Evolutionary conservation across 75 land plant genomes (phyloP), one percentile per base, ranked within the genome.

Genomic region (Pinus tabuliformis): DNA sequence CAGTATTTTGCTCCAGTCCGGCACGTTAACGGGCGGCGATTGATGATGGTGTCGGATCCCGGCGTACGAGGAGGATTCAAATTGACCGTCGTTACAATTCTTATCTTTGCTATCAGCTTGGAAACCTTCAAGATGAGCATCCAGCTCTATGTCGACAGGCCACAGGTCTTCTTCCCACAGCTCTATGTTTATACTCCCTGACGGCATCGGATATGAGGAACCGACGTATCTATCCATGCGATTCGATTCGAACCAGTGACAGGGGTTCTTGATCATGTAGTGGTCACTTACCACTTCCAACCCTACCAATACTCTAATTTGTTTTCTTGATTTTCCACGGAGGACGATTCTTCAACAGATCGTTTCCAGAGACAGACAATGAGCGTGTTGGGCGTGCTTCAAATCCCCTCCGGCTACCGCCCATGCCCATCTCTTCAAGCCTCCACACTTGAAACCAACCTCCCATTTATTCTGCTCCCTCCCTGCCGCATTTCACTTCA

Each of bases 81-180:
- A 33, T 33, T 33, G 33, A 33, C 39, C 26, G 21, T 11, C 7
- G 22, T 2, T 21, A 30, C 26, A 26, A 26, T 26, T 26, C 26
- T 0, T 26, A 26, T 26, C 26, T 26, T 26, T 26, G 26, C 26
- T 0, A 26, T 26, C 26, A 26, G 26, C 26, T 26, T 5, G 17
- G 74, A 58, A 12, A 30, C 3, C 58, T 6, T 2, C 75, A 8
- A 16, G 86, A 18, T 79, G 59, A 76, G 59, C 58, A 11, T 61
- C 75, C 26, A 26, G 26, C 70, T 58, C 60, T 54, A 70, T 75
- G 54, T 71, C 87, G 74, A 78, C 72, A 9, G 74, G 81, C 59
- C 42, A 57, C 45, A 39, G 65, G 17, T 24, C 73, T 33, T 78
- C 82, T 33, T 59, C 80, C 49, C 49, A 45, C 0, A 45, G 49